These are phyloP conservation scores for Periconia digitata DNA, from an alignment of 2,329 filamentous ascomycete species.

Conservation along the genomic window DNA sequence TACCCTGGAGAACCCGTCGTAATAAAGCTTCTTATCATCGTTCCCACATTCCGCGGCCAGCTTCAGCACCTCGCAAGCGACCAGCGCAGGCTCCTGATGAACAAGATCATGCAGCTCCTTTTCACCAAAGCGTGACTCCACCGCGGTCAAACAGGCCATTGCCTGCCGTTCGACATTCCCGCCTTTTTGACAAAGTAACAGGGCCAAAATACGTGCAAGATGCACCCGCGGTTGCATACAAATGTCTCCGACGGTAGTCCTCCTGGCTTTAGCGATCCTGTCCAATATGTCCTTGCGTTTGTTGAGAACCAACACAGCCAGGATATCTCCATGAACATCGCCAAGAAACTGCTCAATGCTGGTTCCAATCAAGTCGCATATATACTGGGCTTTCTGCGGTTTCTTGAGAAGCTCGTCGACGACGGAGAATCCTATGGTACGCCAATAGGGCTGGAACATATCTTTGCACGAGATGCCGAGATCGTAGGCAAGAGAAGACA, in stretches of 20 bases:
- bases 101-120: conserved; percentile 67
- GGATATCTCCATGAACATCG: conserved; percentile 74
- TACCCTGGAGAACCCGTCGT: conserved; percentile 53
- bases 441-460: conserved; percentile 87
- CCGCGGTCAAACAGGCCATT: conserved; percentile 67
- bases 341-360: conserved; percentile 73
- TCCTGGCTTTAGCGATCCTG: conserved; percentile 73
- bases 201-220: conserved; percentile 60
- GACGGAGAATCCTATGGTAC: conserved; percentile 76
- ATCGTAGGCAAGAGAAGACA: conserved; percentile 70
- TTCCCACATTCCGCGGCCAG: conserved; percentile 69
- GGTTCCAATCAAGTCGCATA: conserved; percentile 80
- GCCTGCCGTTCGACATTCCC: conserved; percentile 67
- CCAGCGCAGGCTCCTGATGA: conserved; percentile 71
- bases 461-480: conserved; percentile 64
- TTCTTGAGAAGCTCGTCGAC: conserved; percentile 78
- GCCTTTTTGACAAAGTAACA: conserved; percentile 62
- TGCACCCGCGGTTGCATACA: conserved; percentile 60
- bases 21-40: conserved; percentile 45
- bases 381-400: conserved; percentile 77
- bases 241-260: conserved; percentile 60
- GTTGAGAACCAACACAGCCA: conserved; percentile 83
- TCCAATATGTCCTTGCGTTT: conserved; percentile 77
- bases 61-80: conserved; percentile 81
- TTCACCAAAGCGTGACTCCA: conserved; percentile 69